Percentiles rank a stretch among this genome's conserved stretches.
These are phyloP conservation scores for Acacia pycnantha DNA, from an alignment of 331 rosid species.

Conservation along the genomic window DNA sequence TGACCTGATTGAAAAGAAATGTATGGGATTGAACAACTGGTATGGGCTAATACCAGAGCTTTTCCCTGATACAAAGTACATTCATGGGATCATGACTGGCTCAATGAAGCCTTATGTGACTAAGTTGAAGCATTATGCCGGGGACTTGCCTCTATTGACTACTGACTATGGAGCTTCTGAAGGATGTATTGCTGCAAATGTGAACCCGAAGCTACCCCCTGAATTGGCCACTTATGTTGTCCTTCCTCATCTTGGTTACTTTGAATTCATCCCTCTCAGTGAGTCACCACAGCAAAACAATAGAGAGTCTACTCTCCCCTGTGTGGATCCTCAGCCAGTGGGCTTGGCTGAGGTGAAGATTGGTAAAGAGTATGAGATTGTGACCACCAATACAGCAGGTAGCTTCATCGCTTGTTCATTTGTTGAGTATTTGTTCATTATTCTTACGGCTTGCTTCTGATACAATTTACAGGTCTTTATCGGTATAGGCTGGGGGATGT, in stretches of 20 bases:
- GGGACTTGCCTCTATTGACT: slow-evolving; percentile 65
- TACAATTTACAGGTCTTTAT: slow-evolving; percentile 62
- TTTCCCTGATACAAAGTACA: slow-evolving; percentile 76
- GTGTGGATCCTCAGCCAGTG: slow-evolving; percentile 45
- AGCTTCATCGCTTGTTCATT: neutral
- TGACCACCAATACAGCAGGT: slow-evolving; percentile 61
- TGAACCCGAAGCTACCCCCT: slow-evolving; percentile 63
- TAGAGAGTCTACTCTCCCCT: neutral
- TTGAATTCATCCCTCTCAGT: slow-evolving; percentile 72
- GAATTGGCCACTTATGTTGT: slow-evolving; percentile 67
- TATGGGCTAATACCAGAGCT: slow-evolving; percentile 79
- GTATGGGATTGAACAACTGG: slow-evolving; percentile 74
- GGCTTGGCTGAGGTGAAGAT: slow-evolving; percentile 72
- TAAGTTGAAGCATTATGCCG: slow-evolving; percentile 80
- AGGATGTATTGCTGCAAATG: slow-evolving; percentile 87
- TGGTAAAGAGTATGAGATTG: slow-evolving; percentile 79
- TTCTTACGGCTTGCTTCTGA: neutral
- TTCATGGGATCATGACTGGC: slow-evolving; percentile 91
- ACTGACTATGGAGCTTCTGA: slow-evolving; percentile 94
- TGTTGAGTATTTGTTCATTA: neutral
- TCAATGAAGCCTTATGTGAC: slow-evolving; percentile 88
- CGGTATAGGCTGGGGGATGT: slow-evolving; percentile 79
- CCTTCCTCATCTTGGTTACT: slow-evolving; percentile 84
- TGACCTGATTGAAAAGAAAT: slow-evolving; percentile 44
- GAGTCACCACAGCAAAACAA: slow-evolving; percentile 8